Evolutionary conservation across 2,329 filamentous ascomycete species (phyloP), one percentile per base, ranked within the genome.

Genomic region (Cladorrhinum sp.): DNA sequence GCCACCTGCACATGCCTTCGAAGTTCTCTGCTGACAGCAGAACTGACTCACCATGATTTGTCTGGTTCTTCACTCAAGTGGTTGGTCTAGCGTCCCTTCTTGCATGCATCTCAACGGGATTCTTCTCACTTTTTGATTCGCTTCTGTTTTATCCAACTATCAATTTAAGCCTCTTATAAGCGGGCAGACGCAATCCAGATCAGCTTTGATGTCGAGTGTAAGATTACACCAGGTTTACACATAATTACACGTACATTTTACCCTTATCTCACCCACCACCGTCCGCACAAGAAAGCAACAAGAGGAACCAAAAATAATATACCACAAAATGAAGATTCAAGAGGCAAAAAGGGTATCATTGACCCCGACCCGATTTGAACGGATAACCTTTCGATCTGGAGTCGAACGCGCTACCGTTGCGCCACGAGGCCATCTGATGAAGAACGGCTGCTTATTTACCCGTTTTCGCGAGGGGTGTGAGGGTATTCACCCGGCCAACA

Each of bases 371-470:
- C 52, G 58, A 60, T 50, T 60, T 60, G 58, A 60, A 60, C 58
- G 58, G 58, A 60, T 60, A 60, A 60, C 58, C 58, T 60, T 60
- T 60, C 58, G 58, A 60, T 60, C 58, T 60, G 58, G 58, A 60
- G 58, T 60, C 58, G 58, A 60, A 60, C 58, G 58, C 58, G 58
- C 58, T 60, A 60, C 58, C 52, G 53, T 56, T 56, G 53, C 53
- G 53, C 53, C 53, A 56, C 38, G 36, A 56, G 53, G 53, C 53
- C 53, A 45, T 56, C 20, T 29, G 38, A 48, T 56, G 52, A 0
- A 38, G 18, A 5, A 41, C 3, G 2, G 1, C 1, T 0, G 7
- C 13, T 8, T 38, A 41, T 18, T 55, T 45, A 55, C 13, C 52
- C 52, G n/a, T 16, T 24, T 41, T 55, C 29, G n/a, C 32, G 32